These are phyloP conservation scores for Dendrobium huoshanense DNA, from an alignment of 106 monocot species.

Conservation along the genomic window DNA sequence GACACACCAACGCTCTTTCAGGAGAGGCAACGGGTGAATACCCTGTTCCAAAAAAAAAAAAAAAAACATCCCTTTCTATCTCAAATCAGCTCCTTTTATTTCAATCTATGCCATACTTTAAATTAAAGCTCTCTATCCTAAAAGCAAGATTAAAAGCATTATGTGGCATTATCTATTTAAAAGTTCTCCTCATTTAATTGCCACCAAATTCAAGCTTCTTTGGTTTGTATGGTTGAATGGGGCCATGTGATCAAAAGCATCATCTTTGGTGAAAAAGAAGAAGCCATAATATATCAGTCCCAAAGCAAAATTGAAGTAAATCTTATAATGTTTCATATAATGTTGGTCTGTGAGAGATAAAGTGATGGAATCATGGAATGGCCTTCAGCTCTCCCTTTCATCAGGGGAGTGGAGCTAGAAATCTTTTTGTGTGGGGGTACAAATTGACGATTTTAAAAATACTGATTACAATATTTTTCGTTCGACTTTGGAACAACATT, in stretches of 20 bases:
- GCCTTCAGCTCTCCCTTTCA: too few relatives aligned
- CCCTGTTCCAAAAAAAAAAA: too few relatives aligned
- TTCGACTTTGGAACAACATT: too few relatives aligned
- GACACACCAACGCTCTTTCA: too few relatives aligned
- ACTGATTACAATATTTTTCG: too few relatives aligned
- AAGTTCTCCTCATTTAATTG: background rate
- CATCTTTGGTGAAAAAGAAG: background rate
- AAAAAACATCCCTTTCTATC: background rate
- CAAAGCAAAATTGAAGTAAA: background rate
- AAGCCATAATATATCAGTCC: background rate
- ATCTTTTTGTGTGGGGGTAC: too few relatives aligned
- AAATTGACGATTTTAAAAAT: too few relatives aligned
- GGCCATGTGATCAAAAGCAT: background rate
- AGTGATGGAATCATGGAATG: too few relatives aligned
- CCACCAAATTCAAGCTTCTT: slow-evolving; percentile 2
- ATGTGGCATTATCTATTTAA: slow-evolving; percentile 1
- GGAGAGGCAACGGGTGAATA: too few relatives aligned
- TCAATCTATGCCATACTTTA: background rate
- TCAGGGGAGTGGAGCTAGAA: too few relatives aligned
- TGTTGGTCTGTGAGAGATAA: too few relatives aligned
- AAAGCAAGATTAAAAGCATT: slow-evolving; percentile 9
- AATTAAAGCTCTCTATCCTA: background rate
- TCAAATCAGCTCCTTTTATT: background rate
- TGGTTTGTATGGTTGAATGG: background rate
- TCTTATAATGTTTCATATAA: too few relatives aligned